These are phyloP conservation scores for Silene latifolia DNA, from an alignment of 148 eudicot genomes.

Conservation along the genomic window DNA sequence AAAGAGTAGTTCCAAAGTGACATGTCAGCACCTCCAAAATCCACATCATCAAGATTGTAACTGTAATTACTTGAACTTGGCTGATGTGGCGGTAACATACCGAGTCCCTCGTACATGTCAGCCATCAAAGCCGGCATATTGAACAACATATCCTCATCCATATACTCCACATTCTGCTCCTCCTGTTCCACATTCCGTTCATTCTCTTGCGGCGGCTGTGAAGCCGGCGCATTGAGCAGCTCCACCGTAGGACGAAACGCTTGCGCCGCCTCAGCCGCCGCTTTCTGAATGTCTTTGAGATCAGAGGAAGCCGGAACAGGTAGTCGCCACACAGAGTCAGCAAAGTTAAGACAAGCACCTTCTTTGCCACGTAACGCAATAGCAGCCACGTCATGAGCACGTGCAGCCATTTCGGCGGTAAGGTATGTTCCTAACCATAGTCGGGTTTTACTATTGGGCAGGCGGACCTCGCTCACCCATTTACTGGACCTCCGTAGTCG, in stretches of 20 bases:
- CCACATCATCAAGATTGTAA: conserved; percentile 1
- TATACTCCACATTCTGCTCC: conserved; percentile 6
- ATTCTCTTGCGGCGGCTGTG: too few relatives aligned
- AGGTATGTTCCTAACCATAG: conserved; percentile 82
- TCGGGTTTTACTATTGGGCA: conserved; percentile 70
- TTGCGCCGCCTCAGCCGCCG: conserved; percentile 67
- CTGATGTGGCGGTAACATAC: conserved; percentile 13
- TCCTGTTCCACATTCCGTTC: too few relatives aligned
- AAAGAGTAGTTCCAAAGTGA: conserved; percentile 35
- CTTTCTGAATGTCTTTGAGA: conserved; percentile 58
- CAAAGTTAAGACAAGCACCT: conserved; percentile 67
- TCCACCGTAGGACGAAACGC: conserved; percentile 22
- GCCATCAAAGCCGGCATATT: conserved; percentile 48
- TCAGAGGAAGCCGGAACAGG: conserved; percentile 43
- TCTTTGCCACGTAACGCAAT: conserved; percentile 48
- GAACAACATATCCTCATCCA: conserved; percentile 52
- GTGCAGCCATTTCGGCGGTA: conserved; percentile 81
- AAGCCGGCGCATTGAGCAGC: not conserved
- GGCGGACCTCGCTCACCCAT: conserved; percentile 85
- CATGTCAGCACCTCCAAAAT: conserved; percentile 14
- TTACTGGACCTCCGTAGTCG: conserved; percentile 55
- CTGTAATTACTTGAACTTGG: not conserved
- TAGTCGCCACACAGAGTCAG: conserved; percentile 70
- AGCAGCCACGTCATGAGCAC: conserved; percentile 86
- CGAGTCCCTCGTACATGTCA: conserved; percentile 68